These are phyloP conservation scores for Copromyces sp. DNA, from an alignment of 495 filamentous ascomycete species.

Conservation along the genomic window DNA sequence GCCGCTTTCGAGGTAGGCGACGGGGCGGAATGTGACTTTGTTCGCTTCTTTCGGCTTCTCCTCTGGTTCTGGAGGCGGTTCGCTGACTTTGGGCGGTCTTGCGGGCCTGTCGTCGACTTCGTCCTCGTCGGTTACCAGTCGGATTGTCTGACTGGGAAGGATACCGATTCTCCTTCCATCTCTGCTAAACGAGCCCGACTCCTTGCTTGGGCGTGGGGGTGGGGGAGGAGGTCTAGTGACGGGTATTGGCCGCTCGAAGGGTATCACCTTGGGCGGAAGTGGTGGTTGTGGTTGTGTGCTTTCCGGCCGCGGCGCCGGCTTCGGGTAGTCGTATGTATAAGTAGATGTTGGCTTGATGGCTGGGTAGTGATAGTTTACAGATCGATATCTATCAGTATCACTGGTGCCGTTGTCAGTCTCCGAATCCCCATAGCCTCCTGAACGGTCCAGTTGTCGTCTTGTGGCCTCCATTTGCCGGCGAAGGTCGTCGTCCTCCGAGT, in stretches of 20 bases:
- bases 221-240: neutral
- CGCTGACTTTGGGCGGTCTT: neutral
- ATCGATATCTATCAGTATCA: neutral
- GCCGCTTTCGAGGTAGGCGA: constrained; percentile 81
- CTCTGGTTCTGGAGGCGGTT: constrained; percentile 20
- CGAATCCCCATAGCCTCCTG: constrained; percentile 4
- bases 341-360: constrained; percentile 35
- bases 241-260: constrained; percentile 1
- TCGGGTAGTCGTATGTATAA: constrained; percentile 28
- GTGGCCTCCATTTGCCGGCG: constrained; percentile 40
- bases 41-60: constrained; percentile 19
- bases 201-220: constrained; percentile 18
- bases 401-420: constrained; percentile 3
- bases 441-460: constrained; percentile 30
- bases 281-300: constrained; percentile 23
- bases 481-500: constrained; percentile 36
- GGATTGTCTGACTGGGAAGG: neutral
- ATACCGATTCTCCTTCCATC: neutral
- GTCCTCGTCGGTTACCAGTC: neutral
- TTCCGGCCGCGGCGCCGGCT: constrained; percentile 6
- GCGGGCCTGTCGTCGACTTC: neutral
- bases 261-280: constrained; percentile 35
- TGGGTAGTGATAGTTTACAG: constrained; percentile 37
- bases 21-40: constrained; percentile 62
- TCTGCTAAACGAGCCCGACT: neutral